Conservation (phyloP, 306 rosid species). For the Cucurbita ficifolia region DNA sequence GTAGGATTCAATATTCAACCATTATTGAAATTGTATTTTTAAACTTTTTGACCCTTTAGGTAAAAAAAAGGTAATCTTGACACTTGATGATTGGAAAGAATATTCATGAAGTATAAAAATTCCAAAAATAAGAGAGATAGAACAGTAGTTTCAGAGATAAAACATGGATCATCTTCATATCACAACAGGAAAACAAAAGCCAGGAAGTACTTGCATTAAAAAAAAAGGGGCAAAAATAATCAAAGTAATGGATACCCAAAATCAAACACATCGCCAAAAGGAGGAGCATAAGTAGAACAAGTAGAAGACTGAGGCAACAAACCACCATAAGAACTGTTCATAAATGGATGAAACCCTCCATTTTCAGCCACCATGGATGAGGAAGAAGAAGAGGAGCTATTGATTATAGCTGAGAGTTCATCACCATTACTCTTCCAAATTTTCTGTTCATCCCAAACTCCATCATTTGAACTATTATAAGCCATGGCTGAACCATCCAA, state of each 20-base stretch:
- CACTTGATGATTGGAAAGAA: not conserved
- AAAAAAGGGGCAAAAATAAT: not conserved
- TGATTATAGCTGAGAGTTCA: slow-evolving; percentile 55
- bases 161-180: not conserved
- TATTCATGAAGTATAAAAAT: not conserved
- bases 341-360: slow-evolving; percentile 30
- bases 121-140: not conserved
- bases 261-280: slow-evolving; percentile 48
- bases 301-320: slow-evolving; percentile 18
- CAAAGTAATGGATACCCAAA: slow-evolving; percentile 23
- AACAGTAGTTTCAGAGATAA: not conserved
- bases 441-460: slow-evolving; percentile 31
- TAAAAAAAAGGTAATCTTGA: not conserved
- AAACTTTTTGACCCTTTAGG: not conserved
- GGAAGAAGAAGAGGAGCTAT: slow-evolving; percentile 6
- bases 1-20: no score
- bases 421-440: slow-evolving; percentile 30
- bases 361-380: slow-evolving; percentile 29
- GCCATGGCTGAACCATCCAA: not conserved
- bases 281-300: slow-evolving; percentile 39
- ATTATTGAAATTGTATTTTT: no score
- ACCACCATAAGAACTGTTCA: slow-evolving; percentile 27
- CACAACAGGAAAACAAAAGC: not conserved
- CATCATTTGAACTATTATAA: slow-evolving; percentile 20
- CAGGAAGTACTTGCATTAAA: not conserved